Conservation (phyloP, 192 early-diverging fungal genomes). For the Coemansia sp. region DNA sequence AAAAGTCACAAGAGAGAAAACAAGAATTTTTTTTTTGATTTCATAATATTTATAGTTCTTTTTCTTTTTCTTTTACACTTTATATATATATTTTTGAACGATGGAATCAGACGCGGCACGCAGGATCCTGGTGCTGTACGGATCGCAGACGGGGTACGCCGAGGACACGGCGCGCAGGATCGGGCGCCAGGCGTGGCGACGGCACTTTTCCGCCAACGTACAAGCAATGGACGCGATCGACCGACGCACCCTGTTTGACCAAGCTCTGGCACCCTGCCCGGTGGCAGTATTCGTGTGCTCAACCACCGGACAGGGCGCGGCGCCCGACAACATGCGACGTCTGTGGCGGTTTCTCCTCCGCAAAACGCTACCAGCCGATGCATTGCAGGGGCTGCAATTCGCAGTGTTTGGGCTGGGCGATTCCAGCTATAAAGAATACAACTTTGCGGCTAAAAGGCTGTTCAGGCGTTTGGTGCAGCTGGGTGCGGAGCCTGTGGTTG, state of each 20-base stretch:
- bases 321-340: slow-evolving; percentile 89
- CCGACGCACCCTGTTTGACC: slow-evolving; percentile 39
- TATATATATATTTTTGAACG: background rate
- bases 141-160: slow-evolving; percentile 90
- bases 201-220: slow-evolving; percentile 67
- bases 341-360: slow-evolving; percentile 92
- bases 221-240: slow-evolving; percentile 81
- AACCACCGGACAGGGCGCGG: slow-evolving; percentile 91
- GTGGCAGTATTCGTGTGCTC: slow-evolving; percentile 80
- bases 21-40: too few relatives aligned
- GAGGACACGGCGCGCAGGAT: slow-evolving; percentile 88
- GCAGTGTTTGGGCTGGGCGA: slow-evolving; percentile 96
- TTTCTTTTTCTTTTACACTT: background rate
- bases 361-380: slow-evolving; percentile 70
- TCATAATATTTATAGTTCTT: background rate
- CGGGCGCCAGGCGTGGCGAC: slow-evolving; percentile 73
- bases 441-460: slow-evolving; percentile 92
- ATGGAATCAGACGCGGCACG: slow-evolving; percentile 12
- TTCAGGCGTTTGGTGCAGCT: slow-evolving; percentile 82
- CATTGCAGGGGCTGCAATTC: slow-evolving; percentile 68
- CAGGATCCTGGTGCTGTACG: slow-evolving; percentile 78
- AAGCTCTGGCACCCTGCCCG: background rate
- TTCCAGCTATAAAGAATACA: slow-evolving; percentile 91
- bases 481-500: slow-evolving; percentile 71
- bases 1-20: too few relatives aligned